Conservation (phyloP, 2,329 filamentous ascomycete genomes). For the Aaosphaeria pasadenensis region DNA sequence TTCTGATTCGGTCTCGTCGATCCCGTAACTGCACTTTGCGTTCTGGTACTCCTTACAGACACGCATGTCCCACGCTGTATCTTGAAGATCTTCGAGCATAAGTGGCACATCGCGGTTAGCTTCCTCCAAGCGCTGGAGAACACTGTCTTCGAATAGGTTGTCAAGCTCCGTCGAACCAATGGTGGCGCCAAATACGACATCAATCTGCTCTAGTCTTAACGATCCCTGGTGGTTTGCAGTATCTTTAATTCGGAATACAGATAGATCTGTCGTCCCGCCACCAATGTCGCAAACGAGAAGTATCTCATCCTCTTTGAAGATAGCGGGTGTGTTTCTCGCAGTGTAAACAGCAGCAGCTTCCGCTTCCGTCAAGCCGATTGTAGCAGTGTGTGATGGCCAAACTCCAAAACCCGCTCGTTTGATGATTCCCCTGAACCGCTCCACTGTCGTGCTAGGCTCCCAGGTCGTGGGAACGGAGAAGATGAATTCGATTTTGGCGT, state of each 20-base stretch:
- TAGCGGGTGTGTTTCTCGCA: constrained; percentile 34
- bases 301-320: constrained; percentile 41
- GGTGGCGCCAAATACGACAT: constrained; percentile 38
- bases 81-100: constrained; percentile 8
- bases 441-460: constrained; percentile 50
- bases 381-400: constrained; percentile 35
- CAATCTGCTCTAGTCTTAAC: constrained; percentile 32
- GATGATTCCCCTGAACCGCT: constrained; percentile 50
- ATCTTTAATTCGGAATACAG: constrained; percentile 33
- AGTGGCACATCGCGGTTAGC: background rate
- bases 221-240: constrained; percentile 20
- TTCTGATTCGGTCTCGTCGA: constrained; percentile 24
- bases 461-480: constrained; percentile 60
- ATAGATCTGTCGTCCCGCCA: constrained; percentile 47
- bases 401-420: constrained; percentile 49
- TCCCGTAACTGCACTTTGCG: constrained; percentile 41
- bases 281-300: constrained; percentile 52
- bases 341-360: constrained; percentile 54
- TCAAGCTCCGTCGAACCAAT: constrained; percentile 43
- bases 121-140: constrained; percentile 14
- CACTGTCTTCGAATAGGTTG: constrained; percentile 37
- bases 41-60: constrained; percentile 39
- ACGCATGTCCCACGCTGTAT: constrained; percentile 42
- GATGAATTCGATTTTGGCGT: constrained; percentile 50
- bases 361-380: constrained; percentile 51